phyloP scores from a whole-genome alignment of 805 yeast species.

The Metschnikowia koreensis region DNA sequence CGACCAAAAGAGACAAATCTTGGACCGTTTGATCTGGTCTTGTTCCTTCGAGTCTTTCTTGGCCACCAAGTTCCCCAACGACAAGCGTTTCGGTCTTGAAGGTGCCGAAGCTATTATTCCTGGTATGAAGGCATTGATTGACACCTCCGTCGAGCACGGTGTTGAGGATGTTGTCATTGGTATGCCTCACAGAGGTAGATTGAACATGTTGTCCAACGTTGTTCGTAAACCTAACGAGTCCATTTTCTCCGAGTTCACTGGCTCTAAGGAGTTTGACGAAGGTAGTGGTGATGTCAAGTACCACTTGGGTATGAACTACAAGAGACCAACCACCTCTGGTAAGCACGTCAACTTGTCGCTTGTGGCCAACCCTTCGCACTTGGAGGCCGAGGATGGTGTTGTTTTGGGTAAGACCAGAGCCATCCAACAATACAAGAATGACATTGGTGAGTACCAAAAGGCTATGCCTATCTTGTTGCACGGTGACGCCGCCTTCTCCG shows the following conservation, averaged over 20 bases:
- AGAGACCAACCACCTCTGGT: constrained; percentile 98
- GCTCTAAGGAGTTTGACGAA: constrained; percentile 85
- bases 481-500: constrained; percentile 99
- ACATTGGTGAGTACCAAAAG: constrained; percentile 76
- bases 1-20: constrained; percentile 93
- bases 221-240: constrained; percentile 98
- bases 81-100: constrained; percentile 97
- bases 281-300: constrained; percentile 99
- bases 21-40: constrained; percentile 96
- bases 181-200: constrained; percentile 99
- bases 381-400: constrained; percentile 99
- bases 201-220: constrained; percentile 95
- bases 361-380: constrained; percentile 98
- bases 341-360: constrained; percentile 90
- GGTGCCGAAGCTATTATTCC: constrained; percentile 98
- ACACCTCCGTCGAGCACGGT: constrained; percentile 87
- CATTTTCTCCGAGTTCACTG: constrained; percentile 92
- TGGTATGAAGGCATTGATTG: constrained; percentile 94
- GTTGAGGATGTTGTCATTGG: constrained; percentile 96
- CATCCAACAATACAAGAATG: constrained; percentile 85
- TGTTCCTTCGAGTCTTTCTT: constrained; percentile 90
- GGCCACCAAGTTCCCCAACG: constrained; percentile 95
- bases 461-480: constrained; percentile 92
- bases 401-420: constrained; percentile 98
- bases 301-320: constrained; percentile 98